Base-by-base conservation (phyloP, 441 rosid species). In the Erodium trifolium region DNA sequence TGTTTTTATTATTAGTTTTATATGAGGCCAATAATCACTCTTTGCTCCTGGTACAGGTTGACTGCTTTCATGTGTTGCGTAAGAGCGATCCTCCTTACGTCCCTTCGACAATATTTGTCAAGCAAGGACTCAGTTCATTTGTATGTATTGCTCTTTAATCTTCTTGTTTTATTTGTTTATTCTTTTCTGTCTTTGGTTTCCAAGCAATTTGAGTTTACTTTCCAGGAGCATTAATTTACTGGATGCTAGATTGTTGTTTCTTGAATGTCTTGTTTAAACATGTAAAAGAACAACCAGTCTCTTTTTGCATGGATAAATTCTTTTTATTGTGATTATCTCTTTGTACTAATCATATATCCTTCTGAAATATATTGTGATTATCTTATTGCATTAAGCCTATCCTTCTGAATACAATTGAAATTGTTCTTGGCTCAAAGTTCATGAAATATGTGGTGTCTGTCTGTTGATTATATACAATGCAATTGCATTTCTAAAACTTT, bases 11-110 rank as follows among this genome's bases (percentile, higher is more conserved):
- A 67, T 17, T 63, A 53, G 16, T 59, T 75, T 47, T 17, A 66
- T 66, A 19, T 8, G 41, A 13, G 70, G 51, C 67, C 43, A 71
- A 43, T 72, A 59, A 65, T 57, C 66, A 27, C 67, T 74, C 37
- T 47, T 63, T 62, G 55, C 43, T 72, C 51, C 70, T 23, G 66
- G 59, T 66, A 63, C 87, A 92, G 99, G 99, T 95, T 73, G 99
- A 95, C 75, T 95, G 98, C 83, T 95, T 95, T 82, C 99, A 95
- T 74, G 98, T 95, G 72, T 84, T 95, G 75, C 92, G 99, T 64
- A 95, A 90, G 82, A 92, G 97, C 55, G 97, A 95, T 82, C 96
- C 96, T 72, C 95, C 97, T 16, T 95, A 92, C 71, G 95, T 84
- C 43, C 91, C 97, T 17, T 78, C 95, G 67, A 67, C 92, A 66